phyloP scores from a whole-genome alignment of 2,329 filamentous ascomycete species.

The Thyridium curvatum region DNA sequence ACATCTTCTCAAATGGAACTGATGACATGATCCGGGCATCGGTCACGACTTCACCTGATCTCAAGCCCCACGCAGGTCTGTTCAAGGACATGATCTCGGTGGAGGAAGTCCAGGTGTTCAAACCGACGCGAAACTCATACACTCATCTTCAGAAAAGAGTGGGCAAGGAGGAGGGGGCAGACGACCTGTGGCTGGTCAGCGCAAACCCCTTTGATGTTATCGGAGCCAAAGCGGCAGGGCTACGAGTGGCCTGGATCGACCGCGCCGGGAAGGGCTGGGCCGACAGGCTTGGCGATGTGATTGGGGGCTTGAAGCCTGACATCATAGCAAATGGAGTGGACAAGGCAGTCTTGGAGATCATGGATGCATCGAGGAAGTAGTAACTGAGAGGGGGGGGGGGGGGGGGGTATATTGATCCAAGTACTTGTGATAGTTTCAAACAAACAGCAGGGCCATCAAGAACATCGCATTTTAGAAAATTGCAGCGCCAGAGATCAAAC shows the following conservation, averaged over 20 bases:
- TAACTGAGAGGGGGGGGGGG: too few species aligned
- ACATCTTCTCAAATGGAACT: constrained; percentile 68
- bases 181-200: constrained; percentile 61
- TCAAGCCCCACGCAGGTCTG: constrained; percentile 37
- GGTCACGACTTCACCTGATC: constrained; percentile 47
- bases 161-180: constrained; percentile 36
- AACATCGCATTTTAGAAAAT: too few species aligned
- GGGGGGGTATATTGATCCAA: too few species aligned
- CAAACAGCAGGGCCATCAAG: too few species aligned
- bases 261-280: constrained; percentile 56
- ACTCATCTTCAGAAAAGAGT: constrained; percentile 46
- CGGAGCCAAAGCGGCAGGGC: constrained; percentile 54
- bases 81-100: constrained; percentile 56
- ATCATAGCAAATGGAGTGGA: constrained; percentile 49
- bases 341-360: constrained; percentile 41
- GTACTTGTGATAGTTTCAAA: too few species aligned
- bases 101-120: constrained; percentile 54
- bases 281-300: constrained; percentile 49
- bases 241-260: constrained; percentile 64
- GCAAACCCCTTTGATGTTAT: constrained; percentile 69
- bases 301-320: constrained; percentile 39
- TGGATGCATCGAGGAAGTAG: constrained; percentile 3
- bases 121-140: constrained; percentile 59
- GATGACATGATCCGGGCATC: constrained; percentile 55
- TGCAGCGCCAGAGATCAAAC: too few species aligned